Percentiles rank a stretch among this genome's conserved stretches.
These are phyloP conservation scores for Trichoderma citrinoviride DNA, from an alignment of 2,329 filamentous ascomycete genomes.

Conservation along the genomic window DNA sequence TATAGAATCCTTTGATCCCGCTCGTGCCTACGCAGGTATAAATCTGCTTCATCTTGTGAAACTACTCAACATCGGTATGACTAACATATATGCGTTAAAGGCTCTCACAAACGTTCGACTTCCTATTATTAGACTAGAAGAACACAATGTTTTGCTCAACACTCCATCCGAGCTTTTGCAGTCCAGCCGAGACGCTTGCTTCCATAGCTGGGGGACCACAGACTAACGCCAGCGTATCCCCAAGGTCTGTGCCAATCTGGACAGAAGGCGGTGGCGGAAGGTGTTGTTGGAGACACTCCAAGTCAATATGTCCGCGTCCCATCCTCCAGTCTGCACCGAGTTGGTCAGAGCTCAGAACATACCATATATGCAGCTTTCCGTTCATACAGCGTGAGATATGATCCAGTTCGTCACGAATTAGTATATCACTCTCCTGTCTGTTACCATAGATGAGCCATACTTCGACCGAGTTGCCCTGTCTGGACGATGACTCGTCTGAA, in stretches of 20 bases:
- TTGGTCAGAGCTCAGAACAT: not conserved
- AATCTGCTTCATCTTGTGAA: too few species aligned
- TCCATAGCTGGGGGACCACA: slow-evolving; percentile 4
- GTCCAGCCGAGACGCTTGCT: not conserved
- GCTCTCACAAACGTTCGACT: too few species aligned
- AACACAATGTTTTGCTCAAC: not conserved
- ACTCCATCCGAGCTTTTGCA: not conserved
- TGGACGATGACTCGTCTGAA: slow-evolving; percentile 8
- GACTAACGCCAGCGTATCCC: not conserved
- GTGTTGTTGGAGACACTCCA: not conserved
- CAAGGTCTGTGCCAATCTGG: not conserved
- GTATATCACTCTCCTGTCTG: slow-evolving; percentile 72
- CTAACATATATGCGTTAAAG: too few species aligned
- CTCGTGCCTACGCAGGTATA: too few species aligned
- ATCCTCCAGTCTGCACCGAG: not conserved
- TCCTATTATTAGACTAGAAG: not conserved
- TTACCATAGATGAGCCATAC: slow-evolving; percentile 80
- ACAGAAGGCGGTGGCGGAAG: not conserved
- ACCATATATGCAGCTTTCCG: not conserved
- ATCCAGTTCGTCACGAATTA: slow-evolving; percentile 52
- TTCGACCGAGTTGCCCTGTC: slow-evolving; percentile 55
- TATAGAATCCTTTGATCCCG: too few species aligned
- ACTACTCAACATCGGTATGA: too few species aligned
- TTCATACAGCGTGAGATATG: not conserved
- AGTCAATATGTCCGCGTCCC: not conserved